A percentile compares a stretch with the other conserved stretches of the same genome.
Conservation (phyloP, 2,329 filamentous ascomycete genomes). For the Periconia digitata region DNA sequence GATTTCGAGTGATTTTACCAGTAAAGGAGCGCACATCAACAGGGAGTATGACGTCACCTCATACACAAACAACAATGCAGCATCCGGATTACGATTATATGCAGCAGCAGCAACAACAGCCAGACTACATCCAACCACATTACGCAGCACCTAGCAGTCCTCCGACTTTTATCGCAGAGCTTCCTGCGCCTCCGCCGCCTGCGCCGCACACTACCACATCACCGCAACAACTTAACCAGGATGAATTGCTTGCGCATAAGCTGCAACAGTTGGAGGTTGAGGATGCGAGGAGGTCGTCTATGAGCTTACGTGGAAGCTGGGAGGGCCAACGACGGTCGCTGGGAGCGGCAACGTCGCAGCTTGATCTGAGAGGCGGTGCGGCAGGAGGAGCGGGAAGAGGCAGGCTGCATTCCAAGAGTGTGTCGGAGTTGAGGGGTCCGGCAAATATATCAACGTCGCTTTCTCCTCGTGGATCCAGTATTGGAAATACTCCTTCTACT, state of each 20-base stretch:
- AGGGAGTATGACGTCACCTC: too few relatives aligned
- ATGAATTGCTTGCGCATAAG: constrained; percentile 31
- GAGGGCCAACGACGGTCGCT: too few relatives aligned
- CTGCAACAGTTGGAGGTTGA: constrained; percentile 31
- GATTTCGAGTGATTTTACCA: too few relatives aligned
- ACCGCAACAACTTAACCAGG: constrained; percentile 31
- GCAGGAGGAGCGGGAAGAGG: too few relatives aligned
- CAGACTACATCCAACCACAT: constrained; percentile 21
- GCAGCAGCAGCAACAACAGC: constrained; percentile 2
- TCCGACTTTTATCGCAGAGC: constrained; percentile 25
- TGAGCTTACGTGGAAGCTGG: too few relatives aligned
- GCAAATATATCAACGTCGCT: too few relatives aligned
- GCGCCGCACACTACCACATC: constrained; percentile 29
- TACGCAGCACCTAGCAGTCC: constrained; percentile 15
- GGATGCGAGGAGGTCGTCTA: constrained; percentile 23
- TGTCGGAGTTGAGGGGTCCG: constrained; percentile 17
- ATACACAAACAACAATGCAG: too few relatives aligned
- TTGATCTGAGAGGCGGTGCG: too few relatives aligned
- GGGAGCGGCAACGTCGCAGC: constrained; percentile 9
- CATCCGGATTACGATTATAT: constrained; percentile 2
- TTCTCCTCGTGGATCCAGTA: too few relatives aligned
- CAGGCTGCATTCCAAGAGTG: constrained; percentile 17
- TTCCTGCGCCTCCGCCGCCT: constrained; percentile 29
- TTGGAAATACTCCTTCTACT: too few relatives aligned
- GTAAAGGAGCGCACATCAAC: too few relatives aligned